These are phyloP conservation scores for Westerdykella aurantiaca DNA, from an alignment of 2,329 filamentous ascomycete species.

Conservation along the genomic window DNA sequence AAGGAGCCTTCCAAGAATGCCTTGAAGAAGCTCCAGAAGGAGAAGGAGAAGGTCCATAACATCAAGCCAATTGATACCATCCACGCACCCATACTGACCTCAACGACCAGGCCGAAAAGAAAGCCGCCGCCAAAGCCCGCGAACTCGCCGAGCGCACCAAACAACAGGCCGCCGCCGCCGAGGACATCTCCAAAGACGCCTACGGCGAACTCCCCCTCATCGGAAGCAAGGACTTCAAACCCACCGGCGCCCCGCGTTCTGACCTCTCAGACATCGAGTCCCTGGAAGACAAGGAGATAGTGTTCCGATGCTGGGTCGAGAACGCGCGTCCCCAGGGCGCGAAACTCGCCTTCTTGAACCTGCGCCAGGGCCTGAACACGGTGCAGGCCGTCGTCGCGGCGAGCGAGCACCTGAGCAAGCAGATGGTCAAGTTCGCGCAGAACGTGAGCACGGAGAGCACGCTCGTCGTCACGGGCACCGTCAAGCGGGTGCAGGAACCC, in stretches of 20 bases:
- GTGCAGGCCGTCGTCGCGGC: slow-evolving; percentile 76
- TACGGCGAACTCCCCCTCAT: slow-evolving; percentile 67
- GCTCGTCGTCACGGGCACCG: slow-evolving; percentile 70
- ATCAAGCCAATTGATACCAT: neutral
- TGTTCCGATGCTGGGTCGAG: slow-evolving; percentile 74
- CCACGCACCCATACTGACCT: slow-evolving; percentile 6
- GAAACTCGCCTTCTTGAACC: slow-evolving; percentile 85
- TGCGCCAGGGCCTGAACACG: slow-evolving; percentile 68
- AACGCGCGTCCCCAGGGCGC: slow-evolving; percentile 84
- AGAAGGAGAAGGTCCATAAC: slow-evolving; percentile 35
- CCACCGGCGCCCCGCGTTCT: slow-evolving; percentile 51
- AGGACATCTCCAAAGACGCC: slow-evolving; percentile 64
- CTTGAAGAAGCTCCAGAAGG: slow-evolving; percentile 40
- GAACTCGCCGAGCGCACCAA: slow-evolving; percentile 48
- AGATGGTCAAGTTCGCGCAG: slow-evolving; percentile 91
- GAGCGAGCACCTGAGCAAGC: slow-evolving; percentile 59
- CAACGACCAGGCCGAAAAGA: slow-evolving; percentile 34
- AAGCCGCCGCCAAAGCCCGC: slow-evolving; percentile 35
- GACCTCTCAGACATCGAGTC: slow-evolving; percentile 47
- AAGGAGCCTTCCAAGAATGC: slow-evolving; percentile 37
- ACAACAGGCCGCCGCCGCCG: slow-evolving; percentile 61
- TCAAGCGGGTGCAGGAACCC: slow-evolving; percentile 77
- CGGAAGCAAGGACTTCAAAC: slow-evolving; percentile 48
- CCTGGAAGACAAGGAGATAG: slow-evolving; percentile 49
- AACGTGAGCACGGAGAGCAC: slow-evolving; percentile 73